Evolutionary conservation across 2,329 filamentous ascomycete genomes (phyloP).

Genomic region (Fusarium foetens): DNA sequence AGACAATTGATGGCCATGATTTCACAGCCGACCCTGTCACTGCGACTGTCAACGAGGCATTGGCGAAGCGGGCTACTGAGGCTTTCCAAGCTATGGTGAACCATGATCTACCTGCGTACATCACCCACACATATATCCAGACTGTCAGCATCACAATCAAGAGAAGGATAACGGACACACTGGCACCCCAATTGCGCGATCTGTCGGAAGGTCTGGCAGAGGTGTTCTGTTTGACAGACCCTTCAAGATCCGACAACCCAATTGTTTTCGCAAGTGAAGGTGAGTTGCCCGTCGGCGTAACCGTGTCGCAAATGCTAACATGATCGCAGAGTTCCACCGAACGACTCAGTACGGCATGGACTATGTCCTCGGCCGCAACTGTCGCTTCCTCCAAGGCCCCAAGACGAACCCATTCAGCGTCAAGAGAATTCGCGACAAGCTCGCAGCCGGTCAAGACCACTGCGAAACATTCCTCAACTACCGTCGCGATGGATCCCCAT

Average conservation of each 20-base stretch:
- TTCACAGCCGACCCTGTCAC: conserved; percentile 64
- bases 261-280: conserved; percentile 82
- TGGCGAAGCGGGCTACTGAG: conserved; percentile 71
- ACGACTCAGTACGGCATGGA: conserved; percentile 80
- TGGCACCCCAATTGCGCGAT: conserved; percentile 71
- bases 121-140: conserved; percentile 74
- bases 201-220: conserved; percentile 80
- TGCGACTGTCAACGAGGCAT: conserved; percentile 64
- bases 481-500: conserved; percentile 78
- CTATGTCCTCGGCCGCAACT: conserved; percentile 80
- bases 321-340: conserved; percentile 70
- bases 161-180: conserved; percentile 72
- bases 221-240: conserved; percentile 81
- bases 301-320: background rate
- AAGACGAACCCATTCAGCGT: conserved; percentile 73
- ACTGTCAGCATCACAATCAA: conserved; percentile 77
- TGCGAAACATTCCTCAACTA: conserved; percentile 82
- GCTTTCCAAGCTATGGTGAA: conserved; percentile 72
- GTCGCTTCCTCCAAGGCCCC: conserved; percentile 81
- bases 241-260: conserved; percentile 76
- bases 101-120: conserved; percentile 77
- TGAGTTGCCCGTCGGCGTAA: conserved; percentile 45
- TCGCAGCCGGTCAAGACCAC: conserved; percentile 72
- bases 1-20: conserved; percentile 63
- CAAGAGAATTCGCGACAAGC: conserved; percentile 68